Evolutionary conservation across 2,329 filamentous ascomycete species (phyloP).

Genomic region (Volutella citrinella): DNA sequence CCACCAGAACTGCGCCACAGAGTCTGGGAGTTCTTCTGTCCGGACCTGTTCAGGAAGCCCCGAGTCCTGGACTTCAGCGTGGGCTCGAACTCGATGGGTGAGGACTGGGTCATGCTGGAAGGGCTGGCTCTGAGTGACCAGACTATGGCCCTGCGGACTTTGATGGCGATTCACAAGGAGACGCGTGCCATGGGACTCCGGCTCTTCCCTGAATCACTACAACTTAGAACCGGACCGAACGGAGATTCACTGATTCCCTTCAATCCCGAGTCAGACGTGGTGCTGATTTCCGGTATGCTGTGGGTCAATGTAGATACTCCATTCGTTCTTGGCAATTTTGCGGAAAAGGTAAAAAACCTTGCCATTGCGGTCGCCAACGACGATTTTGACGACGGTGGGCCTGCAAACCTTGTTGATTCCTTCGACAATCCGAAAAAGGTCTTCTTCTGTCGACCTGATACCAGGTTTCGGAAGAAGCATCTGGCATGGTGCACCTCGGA

Average conservation of each 20-base stretch:
- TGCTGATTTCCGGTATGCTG: constrained; percentile 20
- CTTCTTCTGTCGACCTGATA: constrained; percentile 17
- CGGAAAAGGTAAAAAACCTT: constrained; percentile 27
- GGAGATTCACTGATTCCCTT: constrained; percentile 27
- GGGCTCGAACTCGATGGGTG: constrained; percentile 1
- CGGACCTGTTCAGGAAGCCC: constrained; percentile 23
- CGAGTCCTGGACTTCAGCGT: constrained; percentile 29
- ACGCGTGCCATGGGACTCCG: constrained; percentile 32
- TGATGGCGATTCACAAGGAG: constrained; percentile 34
- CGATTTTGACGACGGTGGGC: neutral
- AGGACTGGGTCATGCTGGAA: constrained; percentile 18
- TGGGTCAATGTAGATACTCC: neutral
- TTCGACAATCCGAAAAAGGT: constrained; percentile 27
- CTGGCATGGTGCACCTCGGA: constrained; percentile 33
- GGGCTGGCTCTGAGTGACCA: constrained; percentile 22
- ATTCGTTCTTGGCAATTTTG: constrained; percentile 25
- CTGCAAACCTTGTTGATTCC: constrained; percentile 2
- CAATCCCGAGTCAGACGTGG: constrained; percentile 29
- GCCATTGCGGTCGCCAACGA: constrained; percentile 16
- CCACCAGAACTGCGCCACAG: constrained; percentile 29
- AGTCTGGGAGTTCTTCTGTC: constrained; percentile 32
- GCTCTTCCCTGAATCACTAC: constrained; percentile 30
- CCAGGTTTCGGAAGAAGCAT: constrained; percentile 4
- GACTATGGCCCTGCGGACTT: constrained; percentile 25
- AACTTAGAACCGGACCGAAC: constrained; percentile 21